Conservation (phyloP, 2,329 filamentous ascomycete genomes). For the Lecanicillium sp. region DNA sequence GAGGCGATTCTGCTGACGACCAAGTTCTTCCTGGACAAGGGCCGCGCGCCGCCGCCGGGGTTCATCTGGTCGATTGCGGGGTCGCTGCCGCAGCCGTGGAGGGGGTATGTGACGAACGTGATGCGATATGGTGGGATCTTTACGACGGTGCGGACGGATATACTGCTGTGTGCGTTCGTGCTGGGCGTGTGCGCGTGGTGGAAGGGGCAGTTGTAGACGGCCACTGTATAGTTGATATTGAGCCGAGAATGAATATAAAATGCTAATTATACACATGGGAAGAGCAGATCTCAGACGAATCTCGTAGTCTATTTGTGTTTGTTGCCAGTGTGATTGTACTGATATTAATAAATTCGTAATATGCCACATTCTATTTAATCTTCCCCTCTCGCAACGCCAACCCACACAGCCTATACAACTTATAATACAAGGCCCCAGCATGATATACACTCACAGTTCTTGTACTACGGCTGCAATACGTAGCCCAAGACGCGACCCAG, state of each 20-base stretch:
- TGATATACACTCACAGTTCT: too few species aligned
- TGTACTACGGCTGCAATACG: slow-evolving; percentile 38
- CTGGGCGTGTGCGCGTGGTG: slow-evolving; percentile 53
- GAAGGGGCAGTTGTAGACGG: slow-evolving; percentile 19
- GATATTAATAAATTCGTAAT: too few species aligned
- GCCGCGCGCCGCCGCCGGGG: slow-evolving; percentile 49
- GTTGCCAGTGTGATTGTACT: too few species aligned
- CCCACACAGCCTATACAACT: too few species aligned
- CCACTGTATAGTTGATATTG: slow-evolving; percentile 4
- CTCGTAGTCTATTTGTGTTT: too few species aligned
- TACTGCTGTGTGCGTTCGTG: slow-evolving; percentile 72
- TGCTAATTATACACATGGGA: too few species aligned
- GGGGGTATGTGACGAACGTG: slow-evolving; percentile 53
- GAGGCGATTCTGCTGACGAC: slow-evolving; percentile 68
- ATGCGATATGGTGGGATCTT: slow-evolving; percentile 66
- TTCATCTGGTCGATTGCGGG: slow-evolving; percentile 57
- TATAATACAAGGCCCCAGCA: too few species aligned
- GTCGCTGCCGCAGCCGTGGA: slow-evolving; percentile 60
- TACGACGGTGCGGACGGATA: slow-evolving; percentile 63
- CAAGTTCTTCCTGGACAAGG: slow-evolving; percentile 64
- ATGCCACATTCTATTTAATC: too few species aligned
- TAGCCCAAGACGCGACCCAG: slow-evolving; percentile 54
- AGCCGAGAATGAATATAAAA: neutral
- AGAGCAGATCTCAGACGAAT: too few species aligned
- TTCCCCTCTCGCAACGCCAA: too few species aligned